Base-by-base conservation (phyloP, 2,329 filamentous ascomycete species). In the Pseudocercospora fuligena region DNA sequence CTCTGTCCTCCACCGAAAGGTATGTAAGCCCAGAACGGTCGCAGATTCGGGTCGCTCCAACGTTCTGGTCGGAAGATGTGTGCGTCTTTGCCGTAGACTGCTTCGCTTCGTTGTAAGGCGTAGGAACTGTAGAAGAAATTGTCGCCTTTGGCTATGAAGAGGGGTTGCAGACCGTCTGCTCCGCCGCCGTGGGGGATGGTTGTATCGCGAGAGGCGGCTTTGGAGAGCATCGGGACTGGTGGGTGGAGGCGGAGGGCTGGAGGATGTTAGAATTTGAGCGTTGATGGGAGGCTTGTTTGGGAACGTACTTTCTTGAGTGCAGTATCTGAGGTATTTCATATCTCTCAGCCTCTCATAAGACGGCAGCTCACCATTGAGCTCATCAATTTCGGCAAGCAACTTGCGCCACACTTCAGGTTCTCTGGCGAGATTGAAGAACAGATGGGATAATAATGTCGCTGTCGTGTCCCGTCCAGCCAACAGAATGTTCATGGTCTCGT, bases 161-260 rank as follows among this genome's bases (percentile, higher is more conserved):
- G 74, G 0, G 90, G 90, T 56, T 83, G 79, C 1, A 80, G 78
- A 36, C 82, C 82, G 64, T 85, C 80, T 1, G 77, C 72, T 0
- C 84, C 84, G 31, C 83, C 84, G 47, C 84, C 92, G 23, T 82
- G 83, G 0, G 92, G 92, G 4, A 95, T 85, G 0, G 88, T 90
- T 4, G 91, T 93, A 79, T 93, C 89, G 63, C 82, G 84, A n/a
- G 93, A 84, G 16, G 91, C 86, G 21, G 88, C 81, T 67, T 92
- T 89, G 56, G 92, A 84, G 78, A 93, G 93, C 82, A 91, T 91
- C 2, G 92, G 91, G 1, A 94, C 89, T 11, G 86, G 83, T 1
- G 92, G 91, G 78, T 93, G 93, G 16, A 93, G 80, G 16, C 92
- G 88, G 69, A 93, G 85, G 0, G 70, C 70, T 73, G 31, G 14